Evolutionary conservation across 306 rosid genomes (phyloP).

Genomic region (Mimosa bimucronata): DNA sequence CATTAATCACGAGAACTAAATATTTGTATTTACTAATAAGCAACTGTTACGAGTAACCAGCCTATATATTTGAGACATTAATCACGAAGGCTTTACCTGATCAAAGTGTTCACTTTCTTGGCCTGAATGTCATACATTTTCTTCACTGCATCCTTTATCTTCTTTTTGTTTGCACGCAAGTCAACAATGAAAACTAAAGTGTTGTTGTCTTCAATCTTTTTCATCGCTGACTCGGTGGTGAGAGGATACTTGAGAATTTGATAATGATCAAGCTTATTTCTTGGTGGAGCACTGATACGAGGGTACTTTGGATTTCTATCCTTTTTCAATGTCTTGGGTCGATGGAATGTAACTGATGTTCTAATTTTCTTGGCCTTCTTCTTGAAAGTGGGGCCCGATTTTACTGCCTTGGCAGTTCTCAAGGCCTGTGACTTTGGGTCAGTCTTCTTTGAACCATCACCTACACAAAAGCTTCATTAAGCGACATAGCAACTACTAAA

Average conservation of each 20-base stretch:
- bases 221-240: slow-evolving; percentile 90
- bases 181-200: slow-evolving; percentile 91
- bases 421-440: slow-evolving; percentile 68
- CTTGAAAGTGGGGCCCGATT: slow-evolving; percentile 54
- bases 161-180: slow-evolving; percentile 86
- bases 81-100: slow-evolving; percentile 55
- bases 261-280: slow-evolving; percentile 87
- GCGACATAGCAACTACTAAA: neutral
- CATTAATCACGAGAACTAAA: neutral
- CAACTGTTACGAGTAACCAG: neutral
- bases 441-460: slow-evolving; percentile 53
- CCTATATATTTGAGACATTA: neutral
- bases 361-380: slow-evolving; percentile 64
- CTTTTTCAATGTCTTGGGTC: slow-evolving; percentile 74
- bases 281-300: slow-evolving; percentile 77
- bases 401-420: slow-evolving; percentile 63
- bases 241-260: slow-evolving; percentile 81
- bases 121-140: slow-evolving; percentile 91
- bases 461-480: slow-evolving; percentile 34
- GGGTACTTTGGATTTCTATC: slow-evolving; percentile 84
- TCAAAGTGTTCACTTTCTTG: slow-evolving; percentile 86
- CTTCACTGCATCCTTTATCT: slow-evolving; percentile 81
- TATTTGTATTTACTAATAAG: neutral
- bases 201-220: slow-evolving; percentile 87
- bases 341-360: slow-evolving; percentile 57